Evolutionary conservation across 805 yeast species (phyloP).

Genomic region (Pichia exigua): DNA sequence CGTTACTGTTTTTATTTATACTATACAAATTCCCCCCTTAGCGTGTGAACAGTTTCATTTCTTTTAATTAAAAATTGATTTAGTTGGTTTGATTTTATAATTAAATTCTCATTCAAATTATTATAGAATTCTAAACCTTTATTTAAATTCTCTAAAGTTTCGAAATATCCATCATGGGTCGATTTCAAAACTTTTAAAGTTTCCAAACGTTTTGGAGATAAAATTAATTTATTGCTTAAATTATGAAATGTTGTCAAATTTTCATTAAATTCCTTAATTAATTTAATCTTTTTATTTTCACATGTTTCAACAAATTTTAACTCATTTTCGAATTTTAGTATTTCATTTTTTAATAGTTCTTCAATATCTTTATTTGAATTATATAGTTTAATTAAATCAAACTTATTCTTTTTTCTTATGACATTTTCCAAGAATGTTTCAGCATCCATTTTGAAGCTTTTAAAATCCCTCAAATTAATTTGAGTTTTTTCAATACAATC

Average conservation of each 20-base stretch:
- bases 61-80: neutral
- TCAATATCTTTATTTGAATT: conserved; percentile 29
- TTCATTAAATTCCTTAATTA: conserved; percentile 20
- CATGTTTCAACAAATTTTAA: conserved; percentile 38
- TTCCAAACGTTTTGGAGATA: conserved; percentile 34
- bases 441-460: conserved; percentile 10
- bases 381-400: conserved; percentile 10
- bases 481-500: conserved; percentile 28
- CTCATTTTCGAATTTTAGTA: conserved; percentile 44
- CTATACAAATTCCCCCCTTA: neutral
- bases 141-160: conserved; percentile 49
- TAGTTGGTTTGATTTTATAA: conserved; percentile 22
- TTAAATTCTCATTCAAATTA: conserved; percentile 34
- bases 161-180: conserved; percentile 43
- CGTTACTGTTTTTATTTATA: neutral
- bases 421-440: conserved; percentile 33
- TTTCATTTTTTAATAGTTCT: conserved; percentile 32
- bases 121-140: conserved; percentile 69
- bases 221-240: conserved; percentile 25
- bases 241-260: conserved; percentile 27
- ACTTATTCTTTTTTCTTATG: conserved; percentile 36
- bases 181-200: conserved; percentile 46
- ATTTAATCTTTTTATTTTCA: conserved; percentile 28
- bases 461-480: conserved; percentile 22
- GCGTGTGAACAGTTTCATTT: neutral